Evolutionary conservation across 176 grass and related monocot species (phyloP).

Genomic region (Oryza brachyantha): DNA sequence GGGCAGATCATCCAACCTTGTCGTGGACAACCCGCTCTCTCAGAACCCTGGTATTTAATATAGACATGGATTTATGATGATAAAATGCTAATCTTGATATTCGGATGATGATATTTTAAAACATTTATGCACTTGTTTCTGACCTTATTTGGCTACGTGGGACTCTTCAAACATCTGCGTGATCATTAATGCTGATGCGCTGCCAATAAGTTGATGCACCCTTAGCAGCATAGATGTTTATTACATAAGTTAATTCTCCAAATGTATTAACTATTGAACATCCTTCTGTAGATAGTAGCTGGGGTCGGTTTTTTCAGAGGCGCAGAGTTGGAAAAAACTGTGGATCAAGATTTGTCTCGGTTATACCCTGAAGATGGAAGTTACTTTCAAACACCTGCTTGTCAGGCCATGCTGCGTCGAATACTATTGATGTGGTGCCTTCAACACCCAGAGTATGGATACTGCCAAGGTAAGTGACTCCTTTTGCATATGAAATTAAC

Average conservation of each 20-base stretch:
- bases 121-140: conserved; percentile 2
- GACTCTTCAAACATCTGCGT: conserved; percentile 15
- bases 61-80: background rate
- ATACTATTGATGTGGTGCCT: conserved; percentile 94
- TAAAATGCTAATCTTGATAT: background rate
- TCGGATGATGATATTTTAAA: conserved; percentile 16
- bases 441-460: conserved; percentile 81
- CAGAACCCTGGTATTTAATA: conserved; percentile 81
- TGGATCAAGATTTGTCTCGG: conserved; percentile 82
- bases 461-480: conserved; percentile 70
- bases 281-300: conserved; percentile 65
- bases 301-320: conserved; percentile 88
- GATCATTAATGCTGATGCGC: conserved; percentile 13
- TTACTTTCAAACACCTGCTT: conserved; percentile 78
- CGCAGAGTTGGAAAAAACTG: conserved; percentile 82
- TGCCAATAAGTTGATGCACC: background rate
- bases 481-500: background rate
- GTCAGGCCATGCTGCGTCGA: conserved; percentile 82
- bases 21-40: conserved; percentile 89
- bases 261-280: conserved; percentile 15
- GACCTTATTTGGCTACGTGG: background rate
- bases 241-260: background rate
- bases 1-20: conserved; percentile 48
- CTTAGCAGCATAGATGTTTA: conserved; percentile 1
- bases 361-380: conserved; percentile 84